phyloP scores from a whole-genome alignment of 805 yeast species.

The Lipomyces spencermartinsiae region DNA sequence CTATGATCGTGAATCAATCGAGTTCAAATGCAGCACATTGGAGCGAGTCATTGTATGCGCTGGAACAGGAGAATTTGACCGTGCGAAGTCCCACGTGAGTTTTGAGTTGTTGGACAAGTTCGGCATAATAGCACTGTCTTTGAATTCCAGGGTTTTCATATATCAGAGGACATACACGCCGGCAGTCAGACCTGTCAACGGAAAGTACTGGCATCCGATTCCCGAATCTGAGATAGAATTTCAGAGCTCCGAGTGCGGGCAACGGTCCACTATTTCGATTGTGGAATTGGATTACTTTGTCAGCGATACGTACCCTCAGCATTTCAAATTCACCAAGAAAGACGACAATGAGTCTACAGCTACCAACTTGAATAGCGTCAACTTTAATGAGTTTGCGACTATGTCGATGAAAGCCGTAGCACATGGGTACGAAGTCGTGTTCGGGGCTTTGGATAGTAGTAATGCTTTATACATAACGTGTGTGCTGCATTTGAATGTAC shows the following conservation, averaged over 20 bases:
- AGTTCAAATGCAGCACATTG: conserved; percentile 20
- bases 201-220: conserved; percentile 22
- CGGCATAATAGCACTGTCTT: conserved; percentile 22
- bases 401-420: conserved; percentile 9
- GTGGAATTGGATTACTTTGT: conserved; percentile 30
- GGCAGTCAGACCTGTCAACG: neutral
- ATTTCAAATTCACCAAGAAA: conserved; percentile 5
- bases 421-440: conserved; percentile 20
- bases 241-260: neutral
- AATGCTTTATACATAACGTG: conserved; percentile 18
- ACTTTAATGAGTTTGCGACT: conserved; percentile 26
- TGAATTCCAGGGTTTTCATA: conserved; percentile 27
- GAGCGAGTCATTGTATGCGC: conserved; percentile 21
- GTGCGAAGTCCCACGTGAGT: conserved; percentile 9
- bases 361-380: neutral
- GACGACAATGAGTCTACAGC: neutral
- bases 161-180: neutral
- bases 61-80: conserved; percentile 34
- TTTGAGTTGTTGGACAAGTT: conserved; percentile 25
- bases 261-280: conserved; percentile 10
- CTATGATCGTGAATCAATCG: conserved; percentile 26
- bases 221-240: conserved; percentile 17
- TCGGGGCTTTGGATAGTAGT: conserved; percentile 26
- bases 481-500: conserved; percentile 15
- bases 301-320: conserved; percentile 15